Evolutionary conservation across 331 rosid genomes (phyloP).

Genomic region (Rhamnella rubrinervis): DNA sequence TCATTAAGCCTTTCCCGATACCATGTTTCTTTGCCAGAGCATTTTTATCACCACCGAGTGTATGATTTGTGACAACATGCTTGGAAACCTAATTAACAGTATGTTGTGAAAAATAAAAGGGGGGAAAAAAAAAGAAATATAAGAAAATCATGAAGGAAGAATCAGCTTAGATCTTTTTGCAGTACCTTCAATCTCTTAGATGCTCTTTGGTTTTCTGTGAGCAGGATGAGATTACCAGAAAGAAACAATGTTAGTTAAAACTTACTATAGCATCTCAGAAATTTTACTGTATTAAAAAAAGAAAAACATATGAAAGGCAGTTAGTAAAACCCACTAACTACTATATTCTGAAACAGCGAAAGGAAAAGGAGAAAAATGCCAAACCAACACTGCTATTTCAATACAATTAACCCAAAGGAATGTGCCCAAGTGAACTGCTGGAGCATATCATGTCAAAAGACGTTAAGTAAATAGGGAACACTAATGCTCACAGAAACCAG

Average conservation of each 20-base stretch:
- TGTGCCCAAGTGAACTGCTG: too few relatives aligned
- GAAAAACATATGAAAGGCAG: neutral
- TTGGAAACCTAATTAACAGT: conserved; percentile 27
- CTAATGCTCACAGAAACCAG: too few relatives aligned
- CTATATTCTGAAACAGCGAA: neutral
- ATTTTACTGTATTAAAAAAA: neutral
- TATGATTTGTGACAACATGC: conserved; percentile 27
- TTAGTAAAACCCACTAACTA: neutral
- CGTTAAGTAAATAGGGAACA: too few relatives aligned
- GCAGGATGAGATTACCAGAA: conserved; percentile 30
- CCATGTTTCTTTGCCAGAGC: conserved; percentile 63
- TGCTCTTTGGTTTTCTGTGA: conserved; percentile 47
- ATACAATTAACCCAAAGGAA: too few relatives aligned
- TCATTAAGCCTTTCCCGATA: conserved; percentile 95
- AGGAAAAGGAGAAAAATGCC: too few relatives aligned
- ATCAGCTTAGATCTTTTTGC: neutral
- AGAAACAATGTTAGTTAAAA: conserved; percentile 8
- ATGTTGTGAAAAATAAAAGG: conserved; percentile 5
- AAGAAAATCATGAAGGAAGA: conserved; percentile 6
- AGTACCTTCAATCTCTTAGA: conserved; percentile 66
- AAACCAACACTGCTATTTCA: neutral
- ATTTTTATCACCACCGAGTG: conserved; percentile 31
- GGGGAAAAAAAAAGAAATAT: neutral
- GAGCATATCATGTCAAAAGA: too few relatives aligned
- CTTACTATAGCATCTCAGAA: neutral